Percentiles rank a stretch among this genome's conserved stretches.
Conservation (phyloP, 2,329 filamentous ascomycete genomes). For the Neurospora sp. region DNA sequence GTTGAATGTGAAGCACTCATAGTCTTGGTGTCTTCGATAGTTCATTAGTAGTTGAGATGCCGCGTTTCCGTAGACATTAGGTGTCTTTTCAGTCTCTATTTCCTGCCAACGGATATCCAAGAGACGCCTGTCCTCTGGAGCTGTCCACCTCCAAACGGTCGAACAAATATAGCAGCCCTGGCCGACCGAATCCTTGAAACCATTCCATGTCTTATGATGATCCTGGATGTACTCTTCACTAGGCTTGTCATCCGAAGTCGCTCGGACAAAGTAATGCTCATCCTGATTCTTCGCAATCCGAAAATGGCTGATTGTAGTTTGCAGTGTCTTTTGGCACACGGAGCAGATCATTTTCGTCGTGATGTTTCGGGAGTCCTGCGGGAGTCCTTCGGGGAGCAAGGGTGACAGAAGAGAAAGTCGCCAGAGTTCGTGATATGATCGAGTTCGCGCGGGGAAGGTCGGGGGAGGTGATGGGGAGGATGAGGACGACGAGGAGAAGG, state of each 20-base stretch:
- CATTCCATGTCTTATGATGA: not conserved
- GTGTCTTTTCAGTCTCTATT: not conserved
- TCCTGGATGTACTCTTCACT: not conserved
- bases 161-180: not conserved
- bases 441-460: not conserved
- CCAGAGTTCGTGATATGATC: not conserved
- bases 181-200: accelerated
- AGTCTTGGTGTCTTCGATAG: not conserved
- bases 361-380: not conserved
- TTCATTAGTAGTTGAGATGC: not conserved
- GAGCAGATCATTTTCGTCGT: not conserved
- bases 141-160: accelerated
- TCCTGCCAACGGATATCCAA: not conserved
- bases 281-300: not conserved
- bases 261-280: not conserved
- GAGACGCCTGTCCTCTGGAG: accelerated
- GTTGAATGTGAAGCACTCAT: not conserved
- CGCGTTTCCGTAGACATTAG: not conserved
- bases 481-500: not conserved
- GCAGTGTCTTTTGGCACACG: not conserved
- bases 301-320: not conserved
- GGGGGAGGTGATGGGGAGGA: not conserved
- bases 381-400: not conserved
- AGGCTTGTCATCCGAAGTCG: not conserved
- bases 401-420: not conserved